phyloP scores from a whole-genome alignment of 768 basidiomycete species.

The Suillus occidentalis region DNA sequence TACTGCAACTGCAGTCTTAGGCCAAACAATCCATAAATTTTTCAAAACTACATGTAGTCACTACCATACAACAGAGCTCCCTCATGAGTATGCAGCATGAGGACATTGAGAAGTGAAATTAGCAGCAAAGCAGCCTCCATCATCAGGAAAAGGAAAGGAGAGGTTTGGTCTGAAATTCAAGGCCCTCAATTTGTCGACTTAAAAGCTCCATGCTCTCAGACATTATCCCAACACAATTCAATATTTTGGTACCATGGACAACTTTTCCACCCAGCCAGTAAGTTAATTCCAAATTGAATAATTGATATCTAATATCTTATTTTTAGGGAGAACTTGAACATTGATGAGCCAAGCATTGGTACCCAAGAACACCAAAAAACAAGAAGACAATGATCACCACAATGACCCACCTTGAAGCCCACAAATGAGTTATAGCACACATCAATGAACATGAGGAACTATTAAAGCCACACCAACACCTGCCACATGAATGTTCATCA shows the following conservation, averaged over 20 bases:
- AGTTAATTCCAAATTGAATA: neutral
- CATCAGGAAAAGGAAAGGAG: neutral
- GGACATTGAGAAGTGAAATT: slow-evolving; percentile 18
- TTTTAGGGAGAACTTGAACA: slow-evolving; percentile 42
- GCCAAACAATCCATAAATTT: slow-evolving; percentile 26
- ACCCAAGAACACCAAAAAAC: slow-evolving; percentile 37
- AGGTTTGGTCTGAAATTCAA: slow-evolving; percentile 6
- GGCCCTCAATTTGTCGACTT: slow-evolving; percentile 14
- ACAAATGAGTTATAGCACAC: neutral
- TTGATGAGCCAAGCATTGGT: slow-evolving; percentile 35
- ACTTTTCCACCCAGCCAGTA: slow-evolving; percentile 37
- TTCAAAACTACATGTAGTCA: slow-evolving; percentile 16
- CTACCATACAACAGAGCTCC: slow-evolving; percentile 32
- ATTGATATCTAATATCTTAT: neutral
- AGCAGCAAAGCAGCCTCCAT: neutral
- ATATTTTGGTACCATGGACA: slow-evolving; percentile 34
- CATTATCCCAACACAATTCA: neutral
- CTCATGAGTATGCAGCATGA: slow-evolving; percentile 25
- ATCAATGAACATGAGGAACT: neutral
- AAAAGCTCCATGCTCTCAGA: slow-evolving; percentile 16
- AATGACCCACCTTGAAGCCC: no score
- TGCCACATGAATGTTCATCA: slow-evolving; percentile 8
- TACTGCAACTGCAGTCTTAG: slow-evolving; percentile 13
- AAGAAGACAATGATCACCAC: slow-evolving; percentile 15
- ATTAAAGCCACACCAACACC: neutral